Base-by-base conservation (phyloP, 164 flowering plant species). In the Brasenia schreberi region DNA sequence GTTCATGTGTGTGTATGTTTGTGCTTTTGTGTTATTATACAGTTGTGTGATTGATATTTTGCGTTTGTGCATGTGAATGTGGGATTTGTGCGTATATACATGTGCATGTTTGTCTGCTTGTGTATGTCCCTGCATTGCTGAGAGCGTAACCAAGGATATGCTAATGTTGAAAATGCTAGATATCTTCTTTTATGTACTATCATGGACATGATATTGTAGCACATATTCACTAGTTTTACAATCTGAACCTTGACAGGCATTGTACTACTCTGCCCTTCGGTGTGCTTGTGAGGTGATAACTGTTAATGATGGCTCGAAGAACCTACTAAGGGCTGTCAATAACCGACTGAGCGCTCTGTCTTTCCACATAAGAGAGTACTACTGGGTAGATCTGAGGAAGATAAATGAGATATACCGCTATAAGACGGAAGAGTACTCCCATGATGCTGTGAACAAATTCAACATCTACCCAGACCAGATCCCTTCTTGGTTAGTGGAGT, bases 381-480 rank as follows among this genome's bases (percentile, higher is more conserved):
- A 91, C 59, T 91, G 97, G 96, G 82, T 88, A 45, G 88, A 91
- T 74, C 80, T 82, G 84, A 85, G 81, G 76, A 91, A 91, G 73
- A 84, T 88, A 43, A 91, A 91, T 66, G 97, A 91, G 80, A 91
- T 88, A 33, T 88, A 91, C 65, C 87, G 97, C 23, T 91, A 91
- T 66, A 87, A 91, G 74, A 91, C 97, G 10, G 97, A 91, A 68
- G 97, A 91, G 72, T 91, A 91, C 77, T 91, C 97, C 5, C 75
- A 75, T 59, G 89, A 91, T 62, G 97, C 97, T 19, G 82, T 75
- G 69, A 91, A 91, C 80, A 91, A 89, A 81, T 91, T 91, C 82
- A 91, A 91, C 59, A 91, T 91, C 43, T 91, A 91, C 74, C 96
- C 97, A 10, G 97, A 91, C n/a, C 97, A 91, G 71, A 89, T 91